Percentiles rank a stretch among this genome's conserved stretches.
phyloP scores from a whole-genome alignment of 169 alveolate species.

The Eimeria praecox region DNA sequence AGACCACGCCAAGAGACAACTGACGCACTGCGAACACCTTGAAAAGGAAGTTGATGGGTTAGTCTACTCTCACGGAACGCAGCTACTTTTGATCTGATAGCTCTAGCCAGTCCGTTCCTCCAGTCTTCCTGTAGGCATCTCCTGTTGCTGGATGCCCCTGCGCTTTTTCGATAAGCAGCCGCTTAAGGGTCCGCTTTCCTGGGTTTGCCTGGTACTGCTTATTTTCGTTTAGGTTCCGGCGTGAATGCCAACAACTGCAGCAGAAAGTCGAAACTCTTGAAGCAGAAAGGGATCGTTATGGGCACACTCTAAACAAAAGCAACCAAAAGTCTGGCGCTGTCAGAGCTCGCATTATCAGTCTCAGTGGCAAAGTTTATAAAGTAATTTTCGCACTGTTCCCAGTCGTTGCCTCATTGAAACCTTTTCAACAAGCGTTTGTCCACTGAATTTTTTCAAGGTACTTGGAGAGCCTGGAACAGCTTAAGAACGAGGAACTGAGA shows the following conservation, averaged over 20 bases:
- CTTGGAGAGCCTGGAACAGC: slow-evolving; percentile 91
- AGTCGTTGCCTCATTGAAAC: neutral
- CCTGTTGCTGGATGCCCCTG: neutral
- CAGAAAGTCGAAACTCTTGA: slow-evolving; percentile 77
- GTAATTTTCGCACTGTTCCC: neutral
- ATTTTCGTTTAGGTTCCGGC: slow-evolving; percentile 44
- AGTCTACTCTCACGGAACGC: neutral
- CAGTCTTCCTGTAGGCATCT: neutral
- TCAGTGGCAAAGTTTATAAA: neutral
- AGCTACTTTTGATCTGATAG: neutral
- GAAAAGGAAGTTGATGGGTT: slow-evolving; percentile 76
- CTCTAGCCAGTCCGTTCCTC: neutral
- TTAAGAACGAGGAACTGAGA: slow-evolving; percentile 90
- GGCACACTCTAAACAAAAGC: slow-evolving; percentile 80
- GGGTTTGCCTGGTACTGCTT: neutral
- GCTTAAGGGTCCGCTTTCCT: neutral
- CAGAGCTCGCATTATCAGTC: neutral
- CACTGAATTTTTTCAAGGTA: slow-evolving; percentile 72
- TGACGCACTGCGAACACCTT: slow-evolving; percentile 75
- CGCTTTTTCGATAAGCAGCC: neutral
- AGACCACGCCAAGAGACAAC: slow-evolving; percentile 82
- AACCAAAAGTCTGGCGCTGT: slow-evolving; percentile 58
- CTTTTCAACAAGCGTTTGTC: neutral
- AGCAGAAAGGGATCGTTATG: slow-evolving; percentile 85
- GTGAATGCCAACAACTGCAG: slow-evolving; percentile 69